These are phyloP conservation scores for Magnaporthiopsis poae DNA, from an alignment of 2,329 filamentous ascomycete species.

Conservation along the genomic window DNA sequence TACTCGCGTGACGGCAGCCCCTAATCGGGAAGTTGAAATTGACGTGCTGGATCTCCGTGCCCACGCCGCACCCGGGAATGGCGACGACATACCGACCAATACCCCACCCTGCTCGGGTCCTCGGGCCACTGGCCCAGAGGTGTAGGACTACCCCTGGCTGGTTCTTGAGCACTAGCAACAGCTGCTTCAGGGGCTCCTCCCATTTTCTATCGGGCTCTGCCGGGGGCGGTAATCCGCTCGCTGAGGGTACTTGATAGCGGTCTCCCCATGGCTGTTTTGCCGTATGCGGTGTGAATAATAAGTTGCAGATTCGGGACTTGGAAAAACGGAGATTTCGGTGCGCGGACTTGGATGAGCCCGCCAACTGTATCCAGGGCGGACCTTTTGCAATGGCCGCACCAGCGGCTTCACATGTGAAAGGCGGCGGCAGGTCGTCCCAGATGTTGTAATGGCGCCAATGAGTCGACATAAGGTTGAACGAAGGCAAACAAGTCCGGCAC, in stretches of 20 bases:
- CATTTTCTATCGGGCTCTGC: constrained; percentile 18
- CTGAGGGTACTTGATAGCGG: background rate
- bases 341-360: background rate
- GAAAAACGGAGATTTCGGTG: background rate
- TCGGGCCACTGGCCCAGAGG: constrained; percentile 20
- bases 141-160: constrained; percentile 21
- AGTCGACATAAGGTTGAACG: background rate
- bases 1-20: background rate
- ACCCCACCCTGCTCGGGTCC: constrained; percentile 19
- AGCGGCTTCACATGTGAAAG: background rate
- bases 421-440: background rate
- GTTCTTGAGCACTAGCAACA: constrained; percentile 19
- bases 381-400: background rate
- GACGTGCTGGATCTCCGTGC: background rate
- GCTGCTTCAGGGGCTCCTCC: constrained; percentile 19
- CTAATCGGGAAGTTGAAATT: background rate
- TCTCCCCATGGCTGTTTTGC: background rate
- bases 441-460: background rate
- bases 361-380: background rate
- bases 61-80: constrained; percentile 11
- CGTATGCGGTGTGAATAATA: background rate
- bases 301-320: too few relatives aligned
- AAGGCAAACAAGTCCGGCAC: background rate
- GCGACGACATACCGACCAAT: constrained; percentile 15
- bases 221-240: constrained; percentile 14